Base-by-base conservation (phyloP, 2,329 filamentous ascomycete species). In the Lasiodiplodia citricola region DNA sequence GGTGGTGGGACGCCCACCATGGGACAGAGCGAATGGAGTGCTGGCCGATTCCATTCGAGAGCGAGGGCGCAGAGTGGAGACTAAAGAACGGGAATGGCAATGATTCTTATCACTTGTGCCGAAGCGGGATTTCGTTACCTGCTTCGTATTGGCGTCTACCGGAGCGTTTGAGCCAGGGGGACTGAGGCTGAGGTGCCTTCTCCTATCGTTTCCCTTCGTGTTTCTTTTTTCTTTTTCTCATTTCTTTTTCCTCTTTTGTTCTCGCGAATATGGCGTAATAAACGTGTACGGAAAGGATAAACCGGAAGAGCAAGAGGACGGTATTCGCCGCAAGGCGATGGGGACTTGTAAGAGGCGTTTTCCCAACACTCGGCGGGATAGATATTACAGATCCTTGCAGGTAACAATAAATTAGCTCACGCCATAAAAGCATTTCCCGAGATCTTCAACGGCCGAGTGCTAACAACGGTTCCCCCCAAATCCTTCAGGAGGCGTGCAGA, bases 1-100 rank as follows among this genome's bases (percentile, higher is more conserved):
- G 65, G 55, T 16, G 31, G 55, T 6, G 65, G 65, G 3, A 67
- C 65, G 38, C 65, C 65, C 18, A 67, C 65, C 18, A 23, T 66
- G 38, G 65, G 65, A 21, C 47, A 56, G 21, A 56, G 41, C 11
- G 65, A 67, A 23, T 67, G 65, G 65, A 51, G 44, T 37, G 65
- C 54, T n/a, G 65, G 54, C 41, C 44, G 54, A 25, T 67, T 60
- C 41, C 37, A 55, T 28, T 57, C 56, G 31, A 67, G 65, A 31
- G 55, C 65, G 31, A 60, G 65, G 28, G 65, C 55, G 28, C 47
- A 51, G 41, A 50, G 65, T 21, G 55, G 28, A 23, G 41, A 67
- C 25, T 58, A 44, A 31, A 37, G 13, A 23, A 52, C 28, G 16
- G 35, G 11, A 18, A 28, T 8, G 31, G 23, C 10, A 37, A 25